phyloP scores from a whole-genome alignment of 1,139 yeast species.

The Hansenula sp. region DNA sequence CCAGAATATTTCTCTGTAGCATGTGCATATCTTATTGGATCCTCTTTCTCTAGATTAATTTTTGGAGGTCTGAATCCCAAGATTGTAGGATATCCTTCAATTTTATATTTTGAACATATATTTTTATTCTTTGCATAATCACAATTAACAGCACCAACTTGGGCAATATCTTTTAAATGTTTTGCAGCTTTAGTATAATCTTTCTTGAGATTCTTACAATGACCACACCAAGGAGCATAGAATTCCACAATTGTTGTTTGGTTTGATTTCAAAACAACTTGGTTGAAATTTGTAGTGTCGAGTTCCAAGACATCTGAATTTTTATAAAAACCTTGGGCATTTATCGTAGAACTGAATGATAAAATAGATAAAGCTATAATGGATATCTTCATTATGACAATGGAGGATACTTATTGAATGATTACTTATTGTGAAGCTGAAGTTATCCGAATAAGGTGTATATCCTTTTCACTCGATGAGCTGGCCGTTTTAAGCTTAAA shows the following conservation, averaged over 20 bases:
- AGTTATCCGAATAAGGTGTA: no score
- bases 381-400: constrained; percentile 2
- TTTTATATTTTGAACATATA: constrained; percentile 61
- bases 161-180: constrained; percentile 48
- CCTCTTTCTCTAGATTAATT: constrained; percentile 27
- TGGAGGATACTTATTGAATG: no score
- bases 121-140: constrained; percentile 63
- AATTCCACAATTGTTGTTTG: constrained; percentile 84
- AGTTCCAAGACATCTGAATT: constrained; percentile 55
- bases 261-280: constrained; percentile 61
- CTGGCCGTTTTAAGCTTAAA: no score
- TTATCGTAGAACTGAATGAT: constrained; percentile 1
- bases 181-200: constrained; percentile 62
- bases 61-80: constrained; percentile 83
- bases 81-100: constrained; percentile 80
- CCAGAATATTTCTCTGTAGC: constrained; percentile 68
- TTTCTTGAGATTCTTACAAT: constrained; percentile 57
- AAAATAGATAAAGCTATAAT: background rate
- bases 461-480: no score
- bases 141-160: constrained; percentile 86
- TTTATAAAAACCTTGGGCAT: constrained; percentile 33
- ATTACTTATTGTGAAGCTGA: no score
- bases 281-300: constrained; percentile 52
- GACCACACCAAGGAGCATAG: constrained; percentile 98
- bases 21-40: constrained; percentile 31